Conservation (phyloP, 768 basidiomycete species). For the Boletellus sp. region DNA sequence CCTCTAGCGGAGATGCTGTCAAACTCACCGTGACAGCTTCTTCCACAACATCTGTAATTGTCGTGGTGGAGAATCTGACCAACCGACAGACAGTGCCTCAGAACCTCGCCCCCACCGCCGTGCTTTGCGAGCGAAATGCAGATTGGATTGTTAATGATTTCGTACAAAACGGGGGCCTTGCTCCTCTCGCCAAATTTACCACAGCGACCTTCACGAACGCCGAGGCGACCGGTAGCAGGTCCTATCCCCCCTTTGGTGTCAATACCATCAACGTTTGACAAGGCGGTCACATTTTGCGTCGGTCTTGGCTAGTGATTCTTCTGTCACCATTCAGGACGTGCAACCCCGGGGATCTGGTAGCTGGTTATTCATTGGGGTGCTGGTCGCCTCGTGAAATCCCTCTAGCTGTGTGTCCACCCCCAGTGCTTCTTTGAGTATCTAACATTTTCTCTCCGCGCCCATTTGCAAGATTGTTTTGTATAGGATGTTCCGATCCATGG, state of each 20-base stretch:
- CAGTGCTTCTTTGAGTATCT: too few species aligned
- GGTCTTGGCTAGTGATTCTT: not conserved
- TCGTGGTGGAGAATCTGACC: not conserved
- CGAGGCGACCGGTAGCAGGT: not conserved
- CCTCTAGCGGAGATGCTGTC: not conserved
- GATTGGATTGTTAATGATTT: constrained; percentile 3
- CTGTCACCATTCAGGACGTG: not conserved
- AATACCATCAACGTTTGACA: not conserved
- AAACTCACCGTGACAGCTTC: not conserved
- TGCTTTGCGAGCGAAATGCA: not conserved
- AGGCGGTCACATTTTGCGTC: not conserved
- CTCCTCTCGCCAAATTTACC: constrained; percentile 2
- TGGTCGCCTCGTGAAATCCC: too few species aligned
- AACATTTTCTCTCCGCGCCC: too few species aligned
- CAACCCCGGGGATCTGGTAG: not conserved
- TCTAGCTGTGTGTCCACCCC: too few species aligned
- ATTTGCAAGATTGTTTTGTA: too few species aligned
- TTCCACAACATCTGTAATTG: not conserved
- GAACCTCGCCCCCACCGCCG: not conserved
- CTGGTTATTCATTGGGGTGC: too few species aligned
- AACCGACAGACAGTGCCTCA: not conserved
- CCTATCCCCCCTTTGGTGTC: not conserved
- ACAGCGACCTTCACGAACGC: not conserved
- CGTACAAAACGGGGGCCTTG: not conserved
- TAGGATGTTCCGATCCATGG: too few species aligned